Percentiles rank a stretch among this genome's conserved stretches.
Conservation (phyloP, 139 green algal species). For the Picochlorum sp. region DNA sequence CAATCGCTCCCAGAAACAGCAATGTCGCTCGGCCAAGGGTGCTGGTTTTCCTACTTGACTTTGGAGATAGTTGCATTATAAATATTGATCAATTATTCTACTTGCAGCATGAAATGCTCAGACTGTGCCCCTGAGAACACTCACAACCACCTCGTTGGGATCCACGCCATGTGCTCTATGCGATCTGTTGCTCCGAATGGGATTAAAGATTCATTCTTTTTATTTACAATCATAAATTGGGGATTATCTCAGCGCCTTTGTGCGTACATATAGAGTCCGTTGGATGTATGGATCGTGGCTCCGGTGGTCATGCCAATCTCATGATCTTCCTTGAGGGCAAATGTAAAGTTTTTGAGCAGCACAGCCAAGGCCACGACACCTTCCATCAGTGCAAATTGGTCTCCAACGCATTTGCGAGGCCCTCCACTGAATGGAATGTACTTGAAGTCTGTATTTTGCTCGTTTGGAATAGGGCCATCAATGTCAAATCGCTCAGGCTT, state of each 20-base stretch:
- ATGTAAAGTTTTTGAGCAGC: slow-evolving; percentile 72
- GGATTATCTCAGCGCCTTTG: slow-evolving; percentile 20
- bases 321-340: slow-evolving; percentile 59
- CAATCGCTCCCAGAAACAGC: too few relatives aligned
- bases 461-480: slow-evolving; percentile 81
- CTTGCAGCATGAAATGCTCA: too few relatives aligned
- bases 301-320: slow-evolving; percentile 93
- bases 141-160: too few relatives aligned
- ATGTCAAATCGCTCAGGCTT: slow-evolving; percentile 87
- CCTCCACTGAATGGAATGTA: slow-evolving; percentile 80
- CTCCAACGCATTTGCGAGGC: slow-evolving; percentile 91
- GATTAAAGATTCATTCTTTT: too few relatives aligned
- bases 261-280: slow-evolving; percentile 79
- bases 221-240: not conserved
- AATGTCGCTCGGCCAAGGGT: too few relatives aligned
- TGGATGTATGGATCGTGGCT: slow-evolving; percentile 85
- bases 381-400: slow-evolving; percentile 97
- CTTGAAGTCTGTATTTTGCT: slow-evolving; percentile 93
- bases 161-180: too few relatives aligned
- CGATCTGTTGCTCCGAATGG: too few relatives aligned
- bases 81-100: too few relatives aligned
- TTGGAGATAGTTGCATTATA: too few relatives aligned
- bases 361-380: slow-evolving; percentile 72
- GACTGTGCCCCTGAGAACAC: too few relatives aligned
- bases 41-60: too few relatives aligned